A percentile compares a stretch with the other conserved stretches of the same genome.
Conservation (phyloP, 2,329 filamentous ascomycete species). For the Didymella segeticola region DNA sequence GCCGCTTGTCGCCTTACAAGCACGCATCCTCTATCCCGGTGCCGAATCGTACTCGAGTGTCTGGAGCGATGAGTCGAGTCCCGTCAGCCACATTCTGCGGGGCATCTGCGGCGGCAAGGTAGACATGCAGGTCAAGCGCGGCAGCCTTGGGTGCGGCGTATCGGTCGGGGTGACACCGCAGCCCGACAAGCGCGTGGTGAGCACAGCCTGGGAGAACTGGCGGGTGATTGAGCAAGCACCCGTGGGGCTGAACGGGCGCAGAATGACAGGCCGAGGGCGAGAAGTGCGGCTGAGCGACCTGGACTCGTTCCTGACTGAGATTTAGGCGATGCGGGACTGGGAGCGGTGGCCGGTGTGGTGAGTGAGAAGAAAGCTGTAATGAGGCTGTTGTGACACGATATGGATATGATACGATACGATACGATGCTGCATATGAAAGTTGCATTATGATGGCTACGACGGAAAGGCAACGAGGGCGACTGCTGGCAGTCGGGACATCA, state of each 20-base stretch:
- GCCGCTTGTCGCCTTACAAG: conserved; percentile 41
- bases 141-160: conserved; percentile 24
- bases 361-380: too few relatives aligned
- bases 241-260: neutral
- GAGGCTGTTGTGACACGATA: neutral
- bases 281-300: conserved; percentile 13
- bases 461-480: conserved; percentile 1
- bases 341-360: neutral
- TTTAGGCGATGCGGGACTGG: neutral
- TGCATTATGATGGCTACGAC: conserved; percentile 16
- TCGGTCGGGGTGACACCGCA: conserved; percentile 22
- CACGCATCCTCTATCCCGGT: conserved; percentile 51
- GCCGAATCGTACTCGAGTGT: conserved; percentile 46
- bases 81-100: conserved; percentile 46
- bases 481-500: conserved; percentile 18
- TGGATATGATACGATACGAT: neutral
- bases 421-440: conserved; percentile 8
- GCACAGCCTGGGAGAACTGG: conserved; percentile 37
- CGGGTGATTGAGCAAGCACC: conserved; percentile 13
- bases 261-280: neutral
- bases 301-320: conserved; percentile 16
- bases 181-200: conserved; percentile 26
- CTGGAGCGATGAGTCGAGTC: conserved; percentile 48
- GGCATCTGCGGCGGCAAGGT: conserved; percentile 49
- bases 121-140: conserved; percentile 30